phyloP scores from a whole-genome alignment of 176 grass and related monocot species.

The Raddia guianensis region DNA sequence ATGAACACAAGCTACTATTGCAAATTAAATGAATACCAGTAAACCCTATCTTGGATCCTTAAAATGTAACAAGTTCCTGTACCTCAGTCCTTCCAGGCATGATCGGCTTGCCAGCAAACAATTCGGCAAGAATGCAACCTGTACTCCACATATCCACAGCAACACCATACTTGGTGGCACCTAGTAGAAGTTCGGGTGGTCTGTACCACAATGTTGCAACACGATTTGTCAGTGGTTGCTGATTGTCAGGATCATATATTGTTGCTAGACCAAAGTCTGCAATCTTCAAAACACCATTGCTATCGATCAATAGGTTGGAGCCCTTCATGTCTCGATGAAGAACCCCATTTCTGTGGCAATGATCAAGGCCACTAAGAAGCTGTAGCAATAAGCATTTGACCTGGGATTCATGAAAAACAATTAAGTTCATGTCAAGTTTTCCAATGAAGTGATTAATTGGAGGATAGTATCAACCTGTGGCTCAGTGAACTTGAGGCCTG shows the following conservation, averaged over 20 bases:
- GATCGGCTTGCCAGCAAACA: slow-evolving; percentile 75
- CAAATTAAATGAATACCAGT: not conserved
- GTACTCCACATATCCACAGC: slow-evolving; percentile 93
- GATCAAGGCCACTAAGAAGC: slow-evolving; percentile 76
- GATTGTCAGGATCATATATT: slow-evolving; percentile 57
- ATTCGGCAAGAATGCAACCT: slow-evolving; percentile 85
- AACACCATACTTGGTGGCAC: slow-evolving; percentile 72
- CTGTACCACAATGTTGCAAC: slow-evolving; percentile 94
- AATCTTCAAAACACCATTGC: slow-evolving; percentile 73
- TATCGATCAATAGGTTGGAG: slow-evolving; percentile 79
- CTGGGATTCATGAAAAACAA: slow-evolving; percentile 53
- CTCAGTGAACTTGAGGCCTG: slow-evolving; percentile 77
- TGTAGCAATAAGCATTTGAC: slow-evolving; percentile 81
- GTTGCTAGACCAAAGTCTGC: slow-evolving; percentile 88
- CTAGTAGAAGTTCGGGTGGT: slow-evolving; percentile 83
- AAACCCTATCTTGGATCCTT: not conserved
- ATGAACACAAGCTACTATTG: slow-evolving; percentile 1
- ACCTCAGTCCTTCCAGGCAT: slow-evolving; percentile 93
- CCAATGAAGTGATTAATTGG: slow-evolving; percentile 23
- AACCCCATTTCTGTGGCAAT: slow-evolving; percentile 76
- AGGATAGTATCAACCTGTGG: slow-evolving; percentile 58
- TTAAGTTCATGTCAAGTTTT: slow-evolving; percentile 23
- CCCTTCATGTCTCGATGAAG: slow-evolving; percentile 89
- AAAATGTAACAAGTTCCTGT: slow-evolving; percentile 19
- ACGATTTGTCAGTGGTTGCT: slow-evolving; percentile 74